Base-by-base conservation (phyloP, 2,329 filamentous ascomycete genomes). In the Pseudopyrenochaeta lycopersici region DNA sequence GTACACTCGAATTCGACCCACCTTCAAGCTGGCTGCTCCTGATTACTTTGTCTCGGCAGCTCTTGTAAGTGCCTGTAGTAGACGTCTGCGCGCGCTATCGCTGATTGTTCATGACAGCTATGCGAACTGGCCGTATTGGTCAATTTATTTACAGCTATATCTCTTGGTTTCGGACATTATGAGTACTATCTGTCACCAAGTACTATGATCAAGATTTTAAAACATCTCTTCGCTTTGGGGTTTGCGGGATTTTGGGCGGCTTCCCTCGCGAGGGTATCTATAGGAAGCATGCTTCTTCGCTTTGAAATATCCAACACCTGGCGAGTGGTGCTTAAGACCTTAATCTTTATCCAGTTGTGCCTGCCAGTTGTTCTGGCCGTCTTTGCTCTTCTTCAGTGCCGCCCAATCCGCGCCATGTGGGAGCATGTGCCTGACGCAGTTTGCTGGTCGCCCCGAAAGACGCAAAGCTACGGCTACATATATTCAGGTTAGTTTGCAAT, bases 341-440 rank as follows among this genome's bases (percentile, higher is more conserved):
- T 39, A 39, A 39, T 18, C 14, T 39, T 18, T 12, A 18, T 11
- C 36, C 36, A 39, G 36, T 12, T 39, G 10, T 18, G 17, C 36
- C 15, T 39, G 6, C 3, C 15, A 12, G 18, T 39, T 12, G 14
- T 12, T 12, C 18, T 17, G 11, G 15, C 14, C 14, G 10, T 39
- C 36, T 17, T 39, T 39, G 15, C 15, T 5, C 14, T 46, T 17
- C 27, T 46, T 15, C 43, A 33, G 23, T 46, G 43, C 43, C 43
- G 27, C 27, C 43, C 43, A 35, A 46, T 46, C 30, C 43, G 43
- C 6, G 27, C 43, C 15, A 33, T 46, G 5, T 46, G 43, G 43
- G 43, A 46, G 17, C 4, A 32, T 32, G 43, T 46, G 14, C 27
- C 23, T 17, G 43, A 32, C 43, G 43, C 23, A 15, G 30, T 32